These are phyloP conservation scores for Debaryomycetaceae sp. DNA, from an alignment of 1,139 yeast species.

Conservation along the genomic window DNA sequence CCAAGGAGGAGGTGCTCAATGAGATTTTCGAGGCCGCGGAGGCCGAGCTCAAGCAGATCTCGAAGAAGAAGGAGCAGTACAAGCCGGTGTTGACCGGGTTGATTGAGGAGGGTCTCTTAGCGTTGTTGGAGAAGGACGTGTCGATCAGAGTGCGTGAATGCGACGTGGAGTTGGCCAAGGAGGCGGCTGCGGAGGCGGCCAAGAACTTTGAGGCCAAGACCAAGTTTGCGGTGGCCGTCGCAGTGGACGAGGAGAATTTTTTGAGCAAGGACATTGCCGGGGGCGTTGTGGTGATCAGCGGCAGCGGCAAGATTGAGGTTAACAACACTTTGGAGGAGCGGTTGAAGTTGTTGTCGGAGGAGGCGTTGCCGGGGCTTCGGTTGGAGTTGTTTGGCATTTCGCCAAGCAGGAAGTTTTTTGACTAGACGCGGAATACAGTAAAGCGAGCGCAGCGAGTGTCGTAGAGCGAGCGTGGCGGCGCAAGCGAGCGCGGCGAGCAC, in stretches of 20 bases:
- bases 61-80: slow-evolving; percentile 51
- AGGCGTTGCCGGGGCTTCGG: slow-evolving; percentile 90
- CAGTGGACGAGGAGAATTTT: slow-evolving; percentile 52
- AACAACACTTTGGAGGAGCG: slow-evolving; percentile 94
- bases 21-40: slow-evolving; percentile 72
- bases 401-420: slow-evolving; percentile 82
- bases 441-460: no score
- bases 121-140: slow-evolving; percentile 69
- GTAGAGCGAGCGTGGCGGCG: no score
- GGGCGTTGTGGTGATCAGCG: slow-evolving; percentile 73
- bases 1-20: slow-evolving; percentile 78
- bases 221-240: slow-evolving; percentile 43
- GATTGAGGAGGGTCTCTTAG: slow-evolving; percentile 76
- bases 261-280: slow-evolving; percentile 71
- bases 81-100: slow-evolving; percentile 68
- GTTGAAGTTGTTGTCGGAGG: slow-evolving; percentile 73
- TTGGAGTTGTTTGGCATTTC: slow-evolving; percentile 88
- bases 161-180: slow-evolving; percentile 63
- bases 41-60: slow-evolving; percentile 51
- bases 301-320: slow-evolving; percentile 79
- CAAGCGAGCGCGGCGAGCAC: no score
- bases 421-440: no score
- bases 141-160: slow-evolving; percentile 63
- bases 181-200: slow-evolving; percentile 59
- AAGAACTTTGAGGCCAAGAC: slow-evolving; percentile 59